Conservation (phyloP, 495 filamentous ascomycete species). For the Penicillium malachiteum region DNA sequence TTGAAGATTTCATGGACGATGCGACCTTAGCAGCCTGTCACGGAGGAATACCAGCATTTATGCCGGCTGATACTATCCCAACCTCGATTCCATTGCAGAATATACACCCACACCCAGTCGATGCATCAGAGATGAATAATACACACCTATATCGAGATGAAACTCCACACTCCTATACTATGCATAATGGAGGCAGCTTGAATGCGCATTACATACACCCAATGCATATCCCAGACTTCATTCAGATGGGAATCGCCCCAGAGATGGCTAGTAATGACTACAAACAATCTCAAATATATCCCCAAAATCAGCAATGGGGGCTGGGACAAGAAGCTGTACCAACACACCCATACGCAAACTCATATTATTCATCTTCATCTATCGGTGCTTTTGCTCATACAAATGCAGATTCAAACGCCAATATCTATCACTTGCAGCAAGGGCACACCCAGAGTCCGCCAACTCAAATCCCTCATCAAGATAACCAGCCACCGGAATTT, state of each 20-base stretch:
- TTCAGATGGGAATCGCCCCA: not conserved
- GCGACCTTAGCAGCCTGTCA: constrained; percentile 8
- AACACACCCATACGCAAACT: not conserved
- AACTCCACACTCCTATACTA: not conserved
- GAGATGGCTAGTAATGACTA: constrained; percentile 1
- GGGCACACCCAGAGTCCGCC: not conserved
- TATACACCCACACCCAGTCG: constrained; percentile 4
- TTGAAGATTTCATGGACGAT: constrained; percentile 12
- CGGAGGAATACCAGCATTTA: constrained; percentile 10
- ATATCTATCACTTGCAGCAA: not conserved
- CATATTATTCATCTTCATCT: constrained; percentile 11
- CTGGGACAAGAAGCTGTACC: constrained; percentile 2
- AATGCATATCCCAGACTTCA: not conserved
- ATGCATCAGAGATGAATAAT: not conserved
- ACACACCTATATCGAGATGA: not conserved
- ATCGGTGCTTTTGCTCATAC: not conserved
- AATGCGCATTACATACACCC: constrained; percentile 2
- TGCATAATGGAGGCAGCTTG: not conserved
- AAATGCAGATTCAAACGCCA: not conserved
- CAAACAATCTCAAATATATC: constrained; percentile 4
- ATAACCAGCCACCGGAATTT: constrained; percentile 1
- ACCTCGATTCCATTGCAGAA: constrained; percentile 9
- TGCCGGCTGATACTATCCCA: constrained; percentile 9
- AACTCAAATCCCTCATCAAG: not conserved
- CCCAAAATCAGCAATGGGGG: constrained; percentile 7